These are phyloP conservation scores for Claviceps monticola DNA, from an alignment of 2,329 filamentous ascomycete genomes.

Conservation along the genomic window DNA sequence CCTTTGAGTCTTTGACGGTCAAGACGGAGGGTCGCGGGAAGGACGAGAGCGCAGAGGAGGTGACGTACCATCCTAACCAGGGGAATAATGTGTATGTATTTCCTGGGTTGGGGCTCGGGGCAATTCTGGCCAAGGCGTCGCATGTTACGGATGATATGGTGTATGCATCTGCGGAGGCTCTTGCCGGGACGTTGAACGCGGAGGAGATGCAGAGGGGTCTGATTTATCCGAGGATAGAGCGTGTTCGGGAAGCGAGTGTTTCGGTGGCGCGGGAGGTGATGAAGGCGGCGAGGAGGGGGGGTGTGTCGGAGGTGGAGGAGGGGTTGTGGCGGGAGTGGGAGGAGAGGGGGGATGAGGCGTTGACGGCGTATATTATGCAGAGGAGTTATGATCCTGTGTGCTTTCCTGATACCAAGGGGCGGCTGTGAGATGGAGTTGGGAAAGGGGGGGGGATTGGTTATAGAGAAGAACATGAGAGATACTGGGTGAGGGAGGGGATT, in stretches of 20 bases:
- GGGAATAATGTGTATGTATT: constrained; percentile 90
- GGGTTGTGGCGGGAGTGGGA: constrained; percentile 60
- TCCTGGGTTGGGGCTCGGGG: constrained; percentile 86
- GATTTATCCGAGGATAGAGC: constrained; percentile 81
- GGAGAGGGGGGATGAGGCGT: constrained; percentile 52
- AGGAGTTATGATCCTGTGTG: constrained; percentile 45
- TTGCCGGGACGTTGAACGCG: constrained; percentile 62
- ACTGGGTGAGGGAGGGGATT: neutral
- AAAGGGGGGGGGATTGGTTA: neutral
- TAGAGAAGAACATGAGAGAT: neutral
- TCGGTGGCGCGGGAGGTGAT: constrained; percentile 84
- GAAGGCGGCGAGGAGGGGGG: constrained; percentile 73
- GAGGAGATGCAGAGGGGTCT: constrained; percentile 74
- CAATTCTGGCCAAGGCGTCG: constrained; percentile 79
- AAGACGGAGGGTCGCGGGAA: constrained; percentile 33
- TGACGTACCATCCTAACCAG: constrained; percentile 65
- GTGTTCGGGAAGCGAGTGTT: constrained; percentile 81
- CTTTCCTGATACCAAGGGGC: constrained; percentile 23
- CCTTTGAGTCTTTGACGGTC: constrained; percentile 62
- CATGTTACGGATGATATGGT: constrained; percentile 92
- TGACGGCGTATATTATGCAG: constrained; percentile 46
- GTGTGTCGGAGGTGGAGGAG: constrained; percentile 56
- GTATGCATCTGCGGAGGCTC: constrained; percentile 76
- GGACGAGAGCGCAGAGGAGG: constrained; percentile 28
- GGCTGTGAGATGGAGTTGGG: constrained; percentile 12